Base-by-base conservation (phyloP, 2,329 filamentous ascomycete genomes). In the Cryphonectria japonica region DNA sequence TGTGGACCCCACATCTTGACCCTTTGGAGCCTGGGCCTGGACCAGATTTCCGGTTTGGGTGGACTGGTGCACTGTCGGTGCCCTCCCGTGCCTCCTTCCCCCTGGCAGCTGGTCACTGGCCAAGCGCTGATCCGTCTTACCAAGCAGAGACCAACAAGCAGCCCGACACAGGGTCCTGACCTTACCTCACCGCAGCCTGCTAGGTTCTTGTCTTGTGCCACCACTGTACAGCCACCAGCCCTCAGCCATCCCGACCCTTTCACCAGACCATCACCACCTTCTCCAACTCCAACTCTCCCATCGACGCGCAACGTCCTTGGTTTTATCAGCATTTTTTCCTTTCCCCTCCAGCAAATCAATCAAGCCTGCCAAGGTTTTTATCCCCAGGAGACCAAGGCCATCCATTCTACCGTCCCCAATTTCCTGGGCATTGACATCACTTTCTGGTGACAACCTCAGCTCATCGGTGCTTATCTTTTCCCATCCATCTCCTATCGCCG, bases 151-250 rank as follows among this genome's bases (percentile, higher is more conserved):
- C 57, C 57, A 34, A n/a, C 39, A 64, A 26, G 39, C 61, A 63
- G 22, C 37, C 61, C 16, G 9, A 22, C 61, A 64, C 37, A 37
- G 7, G 39, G 34, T 16, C 61, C 61, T 39, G 41, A 64, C 41
- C 41, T 52, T 43, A 66, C 43, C 43, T 66, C 63, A 66, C 63
- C 63, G 63, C 63, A 66, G 63, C 46, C 41, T 46, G 60, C 43
- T 50, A 26, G 61, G 61, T 39, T 39, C 61, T 6, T 6, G 39
- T 39, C 61, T 32, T 64, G 61, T 64, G 61, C 61, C 61, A 64
- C 61, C 34, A 34, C 64, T 34, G 64, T 66, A 66, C 64, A 66
- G 64, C 64, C 64, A 66, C 64, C 64, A 32, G 43, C 64, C 64
- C 29, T 66, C 64, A 32, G 43, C 64, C 64, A 57, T 66, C 64